Conservation (phyloP, 2,329 filamentous ascomycete species). For the Aspergillus ustus region DNA sequence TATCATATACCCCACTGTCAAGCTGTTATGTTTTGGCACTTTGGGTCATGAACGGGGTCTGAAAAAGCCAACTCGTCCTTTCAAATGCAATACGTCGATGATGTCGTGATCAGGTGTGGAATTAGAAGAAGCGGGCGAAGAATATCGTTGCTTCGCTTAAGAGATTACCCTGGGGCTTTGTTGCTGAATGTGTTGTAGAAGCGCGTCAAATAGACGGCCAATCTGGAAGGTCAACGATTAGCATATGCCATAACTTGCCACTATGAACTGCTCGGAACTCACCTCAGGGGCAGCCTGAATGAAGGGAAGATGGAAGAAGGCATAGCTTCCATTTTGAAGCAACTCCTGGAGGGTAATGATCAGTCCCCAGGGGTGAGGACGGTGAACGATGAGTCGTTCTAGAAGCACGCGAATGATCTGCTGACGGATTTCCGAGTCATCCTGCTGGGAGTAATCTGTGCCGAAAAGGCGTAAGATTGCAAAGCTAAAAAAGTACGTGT, state of each 20-base stretch:
- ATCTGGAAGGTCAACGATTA: slow-evolving; percentile 37
- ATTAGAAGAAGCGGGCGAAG: slow-evolving; percentile 23
- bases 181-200: slow-evolving; percentile 52
- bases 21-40: slow-evolving; percentile 24
- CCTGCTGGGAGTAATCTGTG: slow-evolving; percentile 68
- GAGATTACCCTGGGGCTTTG: slow-evolving; percentile 51
- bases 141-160: slow-evolving; percentile 26
- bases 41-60: slow-evolving; percentile 28
- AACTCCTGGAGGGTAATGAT: slow-evolving; percentile 87
- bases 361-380: slow-evolving; percentile 94
- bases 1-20: slow-evolving; percentile 28
- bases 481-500: slow-evolving; percentile 92
- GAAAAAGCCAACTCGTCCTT: slow-evolving; percentile 20
- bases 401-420: slow-evolving; percentile 87
- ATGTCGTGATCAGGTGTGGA: slow-evolving; percentile 28
- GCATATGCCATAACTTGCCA: background rate
- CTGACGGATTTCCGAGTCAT: slow-evolving; percentile 82
- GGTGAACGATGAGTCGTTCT: slow-evolving; percentile 84
- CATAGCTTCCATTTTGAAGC: slow-evolving; percentile 86
- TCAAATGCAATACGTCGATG: slow-evolving; percentile 30
- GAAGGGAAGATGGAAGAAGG: slow-evolving; percentile 91
- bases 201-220: slow-evolving; percentile 50
- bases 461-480: slow-evolving; percentile 84
- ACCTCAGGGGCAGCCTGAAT: slow-evolving; percentile 90
- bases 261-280: slow-evolving; percentile 30